These are phyloP conservation scores for Laetiporus sulphureus DNA, from an alignment of 1,284 basidiomycete species.

Conservation along the genomic window DNA sequence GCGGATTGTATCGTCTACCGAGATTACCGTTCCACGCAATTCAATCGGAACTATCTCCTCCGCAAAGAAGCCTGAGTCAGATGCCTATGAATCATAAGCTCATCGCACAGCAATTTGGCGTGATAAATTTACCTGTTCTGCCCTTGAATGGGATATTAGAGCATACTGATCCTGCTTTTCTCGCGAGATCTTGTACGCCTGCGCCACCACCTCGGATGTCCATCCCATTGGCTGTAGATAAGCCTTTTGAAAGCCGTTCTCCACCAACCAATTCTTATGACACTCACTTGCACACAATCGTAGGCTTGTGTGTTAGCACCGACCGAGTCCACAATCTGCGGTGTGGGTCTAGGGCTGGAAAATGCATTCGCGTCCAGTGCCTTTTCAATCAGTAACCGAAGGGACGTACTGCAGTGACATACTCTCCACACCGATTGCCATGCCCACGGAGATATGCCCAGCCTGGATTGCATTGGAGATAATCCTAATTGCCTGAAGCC, in stretches of 20 bases:
- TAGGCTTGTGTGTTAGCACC: slow-evolving; percentile 47
- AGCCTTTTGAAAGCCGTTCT: neutral
- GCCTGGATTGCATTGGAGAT: slow-evolving; percentile 75
- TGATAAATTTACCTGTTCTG: slow-evolving; percentile 42
- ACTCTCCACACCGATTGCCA: slow-evolving; percentile 80
- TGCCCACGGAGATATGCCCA: slow-evolving; percentile 64
- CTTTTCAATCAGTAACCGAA: neutral
- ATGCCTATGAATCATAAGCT: slow-evolving; percentile 36
- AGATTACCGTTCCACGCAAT: slow-evolving; percentile 48
- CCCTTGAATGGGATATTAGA: slow-evolving; percentile 75
- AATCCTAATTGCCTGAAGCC: slow-evolving; percentile 78
- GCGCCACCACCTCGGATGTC: slow-evolving; percentile 85
- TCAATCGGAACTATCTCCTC: slow-evolving; percentile 80
- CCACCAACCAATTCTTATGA: neutral
- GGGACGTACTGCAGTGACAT: slow-evolving; percentile 72
- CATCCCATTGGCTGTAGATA: slow-evolving; percentile 80
- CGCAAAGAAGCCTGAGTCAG: slow-evolving; percentile 58
- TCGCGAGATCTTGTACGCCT: slow-evolving; percentile 68
- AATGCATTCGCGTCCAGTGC: neutral
- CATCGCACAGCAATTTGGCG: neutral
- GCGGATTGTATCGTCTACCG: slow-evolving; percentile 79
- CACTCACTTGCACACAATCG: slow-evolving; percentile 68
- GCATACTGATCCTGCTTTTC: slow-evolving; percentile 80
- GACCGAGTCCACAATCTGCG: slow-evolving; percentile 58
- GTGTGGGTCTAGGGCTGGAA: slow-evolving; percentile 71